Conservation (phyloP, 495 filamentous ascomycete genomes). For the Aspergillus conjunctus region DNA sequence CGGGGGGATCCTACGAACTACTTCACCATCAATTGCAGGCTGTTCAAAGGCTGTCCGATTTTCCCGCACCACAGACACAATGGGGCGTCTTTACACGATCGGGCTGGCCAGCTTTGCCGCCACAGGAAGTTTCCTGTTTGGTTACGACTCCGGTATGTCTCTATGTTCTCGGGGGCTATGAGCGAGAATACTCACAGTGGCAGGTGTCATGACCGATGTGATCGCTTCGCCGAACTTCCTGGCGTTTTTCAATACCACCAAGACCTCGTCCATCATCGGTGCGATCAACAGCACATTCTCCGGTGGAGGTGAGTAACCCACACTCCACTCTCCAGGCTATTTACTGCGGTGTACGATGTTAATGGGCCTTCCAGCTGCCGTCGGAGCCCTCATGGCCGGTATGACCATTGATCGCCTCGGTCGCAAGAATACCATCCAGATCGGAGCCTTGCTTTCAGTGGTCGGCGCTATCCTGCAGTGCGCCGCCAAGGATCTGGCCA, state of each 20-base stretch:
- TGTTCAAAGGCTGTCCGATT: background rate
- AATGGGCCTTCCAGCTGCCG: constrained; percentile 27
- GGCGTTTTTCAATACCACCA: constrained; percentile 49
- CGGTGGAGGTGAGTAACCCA: constrained; percentile 43
- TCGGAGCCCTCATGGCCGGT: constrained; percentile 40
- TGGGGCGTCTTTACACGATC: constrained; percentile 14
- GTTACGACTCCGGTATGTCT: constrained; percentile 14
- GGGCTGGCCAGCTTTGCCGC: constrained; percentile 12
- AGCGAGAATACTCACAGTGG: background rate
- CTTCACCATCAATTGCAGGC: background rate
- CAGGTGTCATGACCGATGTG: constrained; percentile 58
- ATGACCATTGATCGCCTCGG: constrained; percentile 48
- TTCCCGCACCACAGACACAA: background rate
- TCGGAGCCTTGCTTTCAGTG: constrained; percentile 56
- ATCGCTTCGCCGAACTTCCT: constrained; percentile 53
- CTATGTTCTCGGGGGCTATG: background rate
- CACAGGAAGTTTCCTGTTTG: constrained; percentile 14
- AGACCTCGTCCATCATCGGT: constrained; percentile 53
- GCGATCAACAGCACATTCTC: constrained; percentile 60
- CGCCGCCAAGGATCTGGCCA: constrained; percentile 51
- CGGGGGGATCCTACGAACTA: too few relatives aligned
- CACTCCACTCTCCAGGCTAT: too few relatives aligned
- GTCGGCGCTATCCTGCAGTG: constrained; percentile 60
- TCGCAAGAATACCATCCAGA: constrained; percentile 57
- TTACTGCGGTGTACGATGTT: background rate